phyloP scores from a whole-genome alignment of 805 yeast species.

The Metschnikowia koreensis region DNA sequence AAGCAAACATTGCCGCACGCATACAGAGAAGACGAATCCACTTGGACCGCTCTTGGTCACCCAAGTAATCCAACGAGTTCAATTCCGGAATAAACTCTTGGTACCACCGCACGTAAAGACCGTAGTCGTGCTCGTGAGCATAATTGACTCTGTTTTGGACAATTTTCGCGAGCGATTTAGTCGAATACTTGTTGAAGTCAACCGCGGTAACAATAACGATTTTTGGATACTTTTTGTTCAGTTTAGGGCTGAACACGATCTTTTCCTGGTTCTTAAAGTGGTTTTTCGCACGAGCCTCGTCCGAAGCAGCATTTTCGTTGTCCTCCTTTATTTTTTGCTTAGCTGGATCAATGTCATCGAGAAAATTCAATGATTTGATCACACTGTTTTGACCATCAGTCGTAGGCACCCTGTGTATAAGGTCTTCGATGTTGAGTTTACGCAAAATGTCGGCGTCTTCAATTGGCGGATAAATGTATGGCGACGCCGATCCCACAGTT shows the following conservation, averaged over 20 bases:
- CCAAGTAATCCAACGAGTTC: conserved; percentile 41
- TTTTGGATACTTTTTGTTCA: conserved; percentile 50
- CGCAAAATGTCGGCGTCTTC: conserved; percentile 65
- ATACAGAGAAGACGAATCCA: conserved; percentile 67
- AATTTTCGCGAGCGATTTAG: conserved; percentile 59
- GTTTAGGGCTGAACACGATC: conserved; percentile 44
- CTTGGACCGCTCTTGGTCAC: conserved; percentile 42
- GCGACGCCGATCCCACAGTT: conserved; percentile 45
- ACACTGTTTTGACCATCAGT: conserved; percentile 27
- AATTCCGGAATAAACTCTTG: conserved; percentile 75
- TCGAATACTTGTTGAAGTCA: conserved; percentile 66
- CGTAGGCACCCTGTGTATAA: conserved; percentile 42
- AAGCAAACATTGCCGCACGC: conserved; percentile 90
- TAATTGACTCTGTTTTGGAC: conserved; percentile 88
- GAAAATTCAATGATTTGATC: conserved; percentile 39
- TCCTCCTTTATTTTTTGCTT: conserved; percentile 42
- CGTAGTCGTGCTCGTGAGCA: conserved; percentile 78
- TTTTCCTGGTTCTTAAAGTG: conserved; percentile 67
- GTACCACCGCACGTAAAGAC: conserved; percentile 78
- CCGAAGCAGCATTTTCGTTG: conserved; percentile 45
- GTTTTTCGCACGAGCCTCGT: conserved; percentile 47
- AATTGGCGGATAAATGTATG: conserved; percentile 68
- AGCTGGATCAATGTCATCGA: conserved; percentile 41
- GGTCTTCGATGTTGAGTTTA: conserved; percentile 50
- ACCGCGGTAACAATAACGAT: conserved; percentile 75